Conservation (phyloP, 2,329 filamentous ascomycete genomes). For the Cytospora schulzeri region DNA sequence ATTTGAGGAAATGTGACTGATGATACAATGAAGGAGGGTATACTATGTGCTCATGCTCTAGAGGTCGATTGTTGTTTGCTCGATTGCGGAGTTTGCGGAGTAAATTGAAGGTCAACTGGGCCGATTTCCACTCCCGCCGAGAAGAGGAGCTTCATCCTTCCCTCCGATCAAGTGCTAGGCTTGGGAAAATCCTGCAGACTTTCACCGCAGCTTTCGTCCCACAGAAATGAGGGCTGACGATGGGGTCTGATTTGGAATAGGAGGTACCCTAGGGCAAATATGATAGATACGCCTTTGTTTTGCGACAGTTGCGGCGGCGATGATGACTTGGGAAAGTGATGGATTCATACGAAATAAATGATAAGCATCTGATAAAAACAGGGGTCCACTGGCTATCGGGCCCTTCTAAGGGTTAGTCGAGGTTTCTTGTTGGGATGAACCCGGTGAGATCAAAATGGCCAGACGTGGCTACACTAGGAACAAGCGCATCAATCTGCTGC, state of each 20-base stretch:
- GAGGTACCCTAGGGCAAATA: not conserved
- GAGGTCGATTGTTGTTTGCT: not conserved
- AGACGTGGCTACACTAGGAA: not conserved
- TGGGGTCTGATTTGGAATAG: not conserved
- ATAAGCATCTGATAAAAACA: not conserved
- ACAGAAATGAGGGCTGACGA: not conserved
- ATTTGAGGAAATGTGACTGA: too few species aligned
- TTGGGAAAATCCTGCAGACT: not conserved
- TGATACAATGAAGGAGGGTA: too few species aligned
- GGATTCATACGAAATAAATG: not conserved
- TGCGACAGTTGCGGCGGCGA: not conserved
- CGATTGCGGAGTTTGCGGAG: not conserved
- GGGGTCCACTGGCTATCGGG: not conserved
- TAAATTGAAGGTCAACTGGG: too few species aligned
- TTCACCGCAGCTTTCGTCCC: not conserved
- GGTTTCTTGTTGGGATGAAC: not conserved
- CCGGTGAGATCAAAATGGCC: not conserved
- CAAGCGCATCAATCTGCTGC: too few species aligned
- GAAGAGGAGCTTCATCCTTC: not conserved
- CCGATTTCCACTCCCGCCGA: too few species aligned
- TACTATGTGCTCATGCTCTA: too few species aligned
- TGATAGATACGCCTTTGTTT: too few species aligned
- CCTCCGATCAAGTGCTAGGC: not conserved
- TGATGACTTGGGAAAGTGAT: not conserved
- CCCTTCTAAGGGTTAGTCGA: not conserved